Base-by-base conservation (phyloP, 169 alveolate species). In the Babesia caballi region DNA sequence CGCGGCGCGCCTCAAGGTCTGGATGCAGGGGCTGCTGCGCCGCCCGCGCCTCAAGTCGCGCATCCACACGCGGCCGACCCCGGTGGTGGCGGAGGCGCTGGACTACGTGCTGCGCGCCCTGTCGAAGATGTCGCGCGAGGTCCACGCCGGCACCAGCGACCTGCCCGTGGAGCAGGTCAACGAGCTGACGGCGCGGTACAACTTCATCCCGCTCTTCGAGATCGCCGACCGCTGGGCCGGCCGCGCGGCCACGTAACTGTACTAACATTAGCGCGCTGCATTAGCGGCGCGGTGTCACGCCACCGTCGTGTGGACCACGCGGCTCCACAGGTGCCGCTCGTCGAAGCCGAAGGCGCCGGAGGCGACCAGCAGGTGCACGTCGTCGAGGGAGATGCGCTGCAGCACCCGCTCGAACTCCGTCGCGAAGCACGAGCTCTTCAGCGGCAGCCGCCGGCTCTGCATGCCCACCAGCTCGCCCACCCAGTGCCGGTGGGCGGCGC, bases 391-490 rank as follows among this genome's bases (percentile, higher is more conserved):
- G 14, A 78, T 68, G 40, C 70, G 49, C 56, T 69, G 56, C 36
- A 78, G 44, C 70, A 78, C 87, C 33, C 44, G 25, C 36, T 78
- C 83, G 54, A 65, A 78, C 60, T 78, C 87, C 21, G 76, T 66
- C 12, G 66, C 14, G 36, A 56, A 44, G 2, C 59, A 35, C 8
- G 77, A 56, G 35, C 44, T 68, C 66, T 78, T 78, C 7, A 70
- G 46, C 44, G 82, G 70, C 30, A 65, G 21, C 35, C 66, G 56
- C 6, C 59, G 52, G 60, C 72, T 56, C 53, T 78, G 87, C 69
- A 69, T 68, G 11, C 87, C 87, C 57, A 58, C 9, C 67, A 78
- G 41, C 42, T 59, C 70, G 5, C 65, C 56, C 2, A 36, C 38
- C 82, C 82, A 71, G 47, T 58, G 66, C 17, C 63, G 47, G 40